Conservation (phyloP, 2,329 filamentous ascomycete genomes). For the Xylariaceae sp. region DNA sequence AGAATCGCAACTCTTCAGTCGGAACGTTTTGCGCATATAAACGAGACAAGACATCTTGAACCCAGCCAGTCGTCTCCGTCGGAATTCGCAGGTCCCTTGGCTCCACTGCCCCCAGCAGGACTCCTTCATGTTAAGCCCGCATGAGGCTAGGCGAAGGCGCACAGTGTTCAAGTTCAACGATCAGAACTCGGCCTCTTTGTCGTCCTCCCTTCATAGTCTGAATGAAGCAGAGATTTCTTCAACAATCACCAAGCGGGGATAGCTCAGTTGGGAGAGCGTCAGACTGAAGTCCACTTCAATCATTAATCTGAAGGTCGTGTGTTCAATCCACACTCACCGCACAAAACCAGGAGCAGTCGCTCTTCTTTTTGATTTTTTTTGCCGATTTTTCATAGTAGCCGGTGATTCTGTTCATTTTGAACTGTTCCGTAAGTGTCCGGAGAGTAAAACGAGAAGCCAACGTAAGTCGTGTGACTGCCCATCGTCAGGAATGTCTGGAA, state of each 20-base stretch:
- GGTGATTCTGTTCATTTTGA: not conserved
- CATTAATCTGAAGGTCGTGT: not conserved
- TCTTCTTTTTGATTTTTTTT: not conserved
- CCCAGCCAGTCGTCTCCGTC: too few relatives aligned
- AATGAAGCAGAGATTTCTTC: not conserved
- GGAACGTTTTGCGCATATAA: not conserved
- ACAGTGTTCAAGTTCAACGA: too few relatives aligned
- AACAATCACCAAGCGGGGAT: not conserved
- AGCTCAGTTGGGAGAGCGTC: not conserved
- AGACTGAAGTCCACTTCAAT: not conserved
- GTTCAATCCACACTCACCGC: not conserved
- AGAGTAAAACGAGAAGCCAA: too few relatives aligned
- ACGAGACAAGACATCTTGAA: too few relatives aligned
- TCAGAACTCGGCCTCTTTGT: not conserved
- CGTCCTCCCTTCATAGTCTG: not conserved
- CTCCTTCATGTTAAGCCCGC: too few relatives aligned
- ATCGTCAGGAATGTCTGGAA: too few relatives aligned
- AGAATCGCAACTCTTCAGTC: not conserved
- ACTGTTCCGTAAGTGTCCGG: not conserved
- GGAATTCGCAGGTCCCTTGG: too few relatives aligned
- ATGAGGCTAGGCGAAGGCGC: too few relatives aligned
- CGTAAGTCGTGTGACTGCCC: too few relatives aligned
- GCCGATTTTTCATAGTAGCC: not conserved
- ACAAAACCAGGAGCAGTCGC: not conserved
- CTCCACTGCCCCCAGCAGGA: too few relatives aligned